Base-by-base conservation (phyloP, 2,329 filamentous ascomycete genomes). In the Monosporascus sp. region DNA sequence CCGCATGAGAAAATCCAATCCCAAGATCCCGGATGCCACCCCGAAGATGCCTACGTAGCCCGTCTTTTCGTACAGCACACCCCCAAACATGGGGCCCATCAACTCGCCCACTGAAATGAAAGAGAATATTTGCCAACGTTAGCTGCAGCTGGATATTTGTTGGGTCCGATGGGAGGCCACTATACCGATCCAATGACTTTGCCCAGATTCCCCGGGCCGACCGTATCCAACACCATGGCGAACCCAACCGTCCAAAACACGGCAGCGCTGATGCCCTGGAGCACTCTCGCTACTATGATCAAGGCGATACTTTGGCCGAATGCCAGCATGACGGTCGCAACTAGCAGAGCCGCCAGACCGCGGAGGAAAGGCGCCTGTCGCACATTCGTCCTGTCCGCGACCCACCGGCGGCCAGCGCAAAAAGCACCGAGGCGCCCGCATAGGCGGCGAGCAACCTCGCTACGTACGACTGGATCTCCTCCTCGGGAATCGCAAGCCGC, bases 21-120 rank as follows among this genome's bases (percentile, higher is more conserved):
- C 74, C 1, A 87, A 64, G 8, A 87, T 65, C 0, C 71, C 77
- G 48, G 82, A 73, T 0, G 76, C 78, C 24, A 86, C 68, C 0
- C 75, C 77, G 63, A 86, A 86, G 0, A 87, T 82, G 0, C 81
- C 82, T 14, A 67, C 63, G 60, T 81, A 81, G 2, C 84, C 84
- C 1, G 77, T 74, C 59, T 79, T 79, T 28, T 79, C 72, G 62
- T 86, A 87, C 1, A 87, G 65, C 0, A 84, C 61, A 0, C 85
- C 85, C 3, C 84, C 84, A 0, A 85, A 65, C 0, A 83, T 72
- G 0, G 84, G 84, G 0, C 81, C 76, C 17, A 79, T 68, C 5
- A 87, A 68, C 43, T 78, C 76, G 0, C 82, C 83, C 0, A 82
- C 72, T 0, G 78, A 79, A 50, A 84, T 78, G 56, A 86, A 78